Base-by-base conservation (phyloP, 2,329 filamentous ascomycete species). In the Diplodia mutila region DNA sequence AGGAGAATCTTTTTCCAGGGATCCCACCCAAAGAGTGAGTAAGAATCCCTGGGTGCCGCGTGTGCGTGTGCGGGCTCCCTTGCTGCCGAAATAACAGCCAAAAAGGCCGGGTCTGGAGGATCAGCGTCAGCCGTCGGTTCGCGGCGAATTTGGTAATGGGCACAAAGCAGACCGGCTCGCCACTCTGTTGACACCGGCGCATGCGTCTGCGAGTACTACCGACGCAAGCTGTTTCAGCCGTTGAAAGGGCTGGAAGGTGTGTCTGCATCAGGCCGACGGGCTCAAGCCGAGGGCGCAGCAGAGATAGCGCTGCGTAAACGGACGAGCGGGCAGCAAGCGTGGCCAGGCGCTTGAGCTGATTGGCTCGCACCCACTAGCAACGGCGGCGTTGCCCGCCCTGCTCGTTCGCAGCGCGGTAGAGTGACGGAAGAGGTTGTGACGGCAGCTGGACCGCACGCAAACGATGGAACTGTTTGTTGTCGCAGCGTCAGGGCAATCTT, bases 81-180 rank as follows among this genome's bases (percentile, higher is more conserved):
- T 51, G 29, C 46, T 51, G 42, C 25, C n/a, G 27, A 11, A n/a
- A n/a, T n/a, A n/a, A n/a, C n/a, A n/a, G n/a, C n/a, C n/a, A n/a
- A n/a, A 16, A n/a, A 27, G n/a, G 34, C 29, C 39, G 59, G 59
- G 46, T 16, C 27, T 48, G 59, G 29, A 63, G 59, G 46, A 63
- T 63, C 16, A 12, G 46, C 29, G 29, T 46, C 29, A 39, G 46
- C 25, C 29, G 46, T 61, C 57, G 57, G 59, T 18, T 23, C 18
- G 16, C 18, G 18, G 46, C 23, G n/a, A 14, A 25, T 63, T 51
- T 12, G 59, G 46, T 16, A 51, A 11, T 4, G 21, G 3, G n/a
- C n/a, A n/a, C n/a, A n/a, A n/a, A n/a, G n/a, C n/a, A n/a, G n/a
- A n/a, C n/a, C n/a, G n/a, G n/a, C n/a, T n/a, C n/a, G n/a, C n/a